Evolutionary conservation across 2,329 filamentous ascomycete species (phyloP), one percentile per base, ranked within the genome.

Genomic region (Aureobasidium subglaciale): DNA sequence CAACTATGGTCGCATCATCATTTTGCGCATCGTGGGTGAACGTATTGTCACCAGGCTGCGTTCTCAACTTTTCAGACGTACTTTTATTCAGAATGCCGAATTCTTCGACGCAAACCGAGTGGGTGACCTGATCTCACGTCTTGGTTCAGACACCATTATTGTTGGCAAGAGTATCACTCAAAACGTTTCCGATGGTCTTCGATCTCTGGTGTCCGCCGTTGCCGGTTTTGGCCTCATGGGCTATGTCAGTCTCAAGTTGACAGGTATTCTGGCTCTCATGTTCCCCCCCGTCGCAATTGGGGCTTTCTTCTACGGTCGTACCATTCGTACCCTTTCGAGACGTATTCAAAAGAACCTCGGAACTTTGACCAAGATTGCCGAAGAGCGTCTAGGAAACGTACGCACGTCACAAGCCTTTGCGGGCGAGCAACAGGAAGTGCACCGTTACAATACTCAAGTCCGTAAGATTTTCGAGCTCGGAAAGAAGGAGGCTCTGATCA

Each of bases 71-170:
- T 99, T 95, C 74, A 84, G 90, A 61, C 84, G 87, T 61, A 99
- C 93, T 0, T 95, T 95, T 64, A 81, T 93, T n/a, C 93, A 99
- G 70, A 93, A 99, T 70, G 93, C 93, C 57, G 93, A 97, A 67
- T 99, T 99, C 75, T 99, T 99, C 67, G 93, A 99, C 68, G 93
- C 93, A 35, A 99, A 99, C 73, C 83, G 93, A 24, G 91, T 96
- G 24, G 93, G 93, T 69, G 93, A 99, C 68, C 76, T 99, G 63
- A 96, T 99, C 66, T 97, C 92, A 34, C 86, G 95, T 34, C 82
- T 99, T 42, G 91, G 92, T 65, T 95, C 91, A 2, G 95, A 99
- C 70, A 96, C 93, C 0, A 90, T 97, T 66, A 95, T 99, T 66
- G 93, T 99, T 55, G 93, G 92, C 67, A 99, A 99, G 73, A 96